Base-by-base conservation (phyloP, 768 basidiomycete species). In the Pleurotus cornucopiae region DNA sequence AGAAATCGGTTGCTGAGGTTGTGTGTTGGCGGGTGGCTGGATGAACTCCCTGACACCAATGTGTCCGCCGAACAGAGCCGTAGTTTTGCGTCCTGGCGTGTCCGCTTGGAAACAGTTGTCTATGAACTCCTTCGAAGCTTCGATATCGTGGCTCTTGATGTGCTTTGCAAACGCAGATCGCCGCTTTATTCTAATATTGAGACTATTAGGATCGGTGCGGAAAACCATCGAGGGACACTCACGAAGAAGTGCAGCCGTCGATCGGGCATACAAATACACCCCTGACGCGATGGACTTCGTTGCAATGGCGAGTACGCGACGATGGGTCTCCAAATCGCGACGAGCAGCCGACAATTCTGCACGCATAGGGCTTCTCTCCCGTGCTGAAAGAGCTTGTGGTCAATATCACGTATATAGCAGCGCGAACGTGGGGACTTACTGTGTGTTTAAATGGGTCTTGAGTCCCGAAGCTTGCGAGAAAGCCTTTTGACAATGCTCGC, bases 241-340 rank as follows among this genome's bases (percentile, higher is more conserved):
- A 83, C 83, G 67, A 76, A 49, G 80, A 80, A 44, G 63, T 69
- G 59, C 85, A 86, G n/a, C 66, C 65, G 20, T 57, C 46, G 37
- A 71, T 58, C 20, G 75, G 73, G 62, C 85, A 88, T 43, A 62
- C 64, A 60, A 77, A 82, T 23, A 69, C 71, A 23, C 74, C 73
- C 21, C 70, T 57, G 2, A 65, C 66, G 14, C 65, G 60, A 62
- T 89, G 87, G 2, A 73, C 78, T 67, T 88, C 86, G 63, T 78
- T 81, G 55, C 76, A 73, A 61, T 89, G 88, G 6, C 88, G 83
- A 26, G 80, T 71, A 59, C 83, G 73, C 45, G 88, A 88, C 0
- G 88, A 89, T 9, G 85, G 87, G 61, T 89, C 88, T 12, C 81
- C 81, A 60, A 89, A 89, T 12, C 71, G 66, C 26, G 77, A 72